Evolutionary conservation across 2,329 filamentous ascomycete species (phyloP), one percentile per base, ranked within the genome.

Genomic region (Penicillium thymicola): DNA sequence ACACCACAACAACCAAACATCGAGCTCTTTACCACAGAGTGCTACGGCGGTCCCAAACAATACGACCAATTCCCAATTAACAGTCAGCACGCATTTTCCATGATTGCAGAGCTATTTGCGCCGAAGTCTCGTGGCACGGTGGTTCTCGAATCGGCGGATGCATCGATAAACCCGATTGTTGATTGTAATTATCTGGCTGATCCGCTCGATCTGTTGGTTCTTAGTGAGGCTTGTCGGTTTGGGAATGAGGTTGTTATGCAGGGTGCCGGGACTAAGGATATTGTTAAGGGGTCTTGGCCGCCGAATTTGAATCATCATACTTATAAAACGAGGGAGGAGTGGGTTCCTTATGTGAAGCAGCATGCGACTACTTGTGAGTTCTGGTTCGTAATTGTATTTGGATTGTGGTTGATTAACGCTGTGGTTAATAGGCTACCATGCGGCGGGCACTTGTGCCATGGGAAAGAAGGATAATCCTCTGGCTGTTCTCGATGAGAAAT

Each of bases 1-100:
- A 80, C 79, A 0, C 70, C 75, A 0, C 68, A 70, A 6, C 85
- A 88, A 64, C 83, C 85, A 0, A 84, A 86, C 63, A 67, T 85
- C 47, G 85, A 87, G 63, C 81, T 85, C 69, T 87, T 85, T 71
- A 83, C 78, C 32, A 86, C 84, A 0, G 84, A 86, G 65, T 82
- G 81, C 63, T 86, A 85, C 60, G 82, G 82, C 4, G 82, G 82
- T 0, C 83, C 84, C 0, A 84, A 83, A 60, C 81, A 85, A 57
- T 85, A 78, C 58, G 72, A 76, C 21, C 71, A 84, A 37, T 81
- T 79, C 52, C 84, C 84, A 0, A 70, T 76, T 2, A 76, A 84
- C 42, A 73, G 78, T 18, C 77, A 85, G 54, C 76, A 83, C 58
- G 80, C 79, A 0, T 87, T 88, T 59, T 79, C 79, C 7, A 80